phyloP scores from a whole-genome alignment of 345 rosid species.

The Psidium guajava region DNA sequence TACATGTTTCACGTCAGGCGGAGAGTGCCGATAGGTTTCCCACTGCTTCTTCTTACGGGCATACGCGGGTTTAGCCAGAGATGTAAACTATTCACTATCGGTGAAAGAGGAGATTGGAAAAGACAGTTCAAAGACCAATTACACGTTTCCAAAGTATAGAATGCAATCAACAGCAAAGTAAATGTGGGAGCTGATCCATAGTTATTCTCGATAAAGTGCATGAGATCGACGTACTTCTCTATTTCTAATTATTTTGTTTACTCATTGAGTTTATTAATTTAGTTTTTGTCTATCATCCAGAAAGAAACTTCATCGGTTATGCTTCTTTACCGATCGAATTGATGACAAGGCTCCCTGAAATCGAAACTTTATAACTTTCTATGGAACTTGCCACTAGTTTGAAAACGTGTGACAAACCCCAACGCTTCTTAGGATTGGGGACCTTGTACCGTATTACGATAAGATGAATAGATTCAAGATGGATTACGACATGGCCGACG shows the following conservation, averaged over 20 bases:
- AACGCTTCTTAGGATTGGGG: neutral
- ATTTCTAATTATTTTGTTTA: neutral
- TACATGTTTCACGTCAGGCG: neutral
- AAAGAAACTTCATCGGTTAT: neutral
- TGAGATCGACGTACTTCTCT: too few relatives aligned
- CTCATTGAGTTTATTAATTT: neutral
- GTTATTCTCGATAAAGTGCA: too few relatives aligned
- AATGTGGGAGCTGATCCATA: neutral
- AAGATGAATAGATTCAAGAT: neutral
- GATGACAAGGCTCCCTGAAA: rapidly evolving
- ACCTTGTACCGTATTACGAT: rapidly evolving
- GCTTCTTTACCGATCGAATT: neutral
- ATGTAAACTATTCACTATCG: neutral
- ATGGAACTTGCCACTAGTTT: neutral
- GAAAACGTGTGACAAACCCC: neutral
- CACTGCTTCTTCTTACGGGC: neutral
- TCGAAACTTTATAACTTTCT: neutral
- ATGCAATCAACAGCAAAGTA: neutral
- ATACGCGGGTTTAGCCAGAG: neutral
- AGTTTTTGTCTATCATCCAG: neutral
- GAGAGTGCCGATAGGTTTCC: rapidly evolving
- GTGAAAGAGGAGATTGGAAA: neutral
- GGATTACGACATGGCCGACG: neutral
- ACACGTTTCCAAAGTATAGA: rapidly evolving
- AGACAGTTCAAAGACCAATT: neutral